Base-by-base conservation (phyloP, 148 eudicot species). In the Tetragonia tetragonoides region DNA sequence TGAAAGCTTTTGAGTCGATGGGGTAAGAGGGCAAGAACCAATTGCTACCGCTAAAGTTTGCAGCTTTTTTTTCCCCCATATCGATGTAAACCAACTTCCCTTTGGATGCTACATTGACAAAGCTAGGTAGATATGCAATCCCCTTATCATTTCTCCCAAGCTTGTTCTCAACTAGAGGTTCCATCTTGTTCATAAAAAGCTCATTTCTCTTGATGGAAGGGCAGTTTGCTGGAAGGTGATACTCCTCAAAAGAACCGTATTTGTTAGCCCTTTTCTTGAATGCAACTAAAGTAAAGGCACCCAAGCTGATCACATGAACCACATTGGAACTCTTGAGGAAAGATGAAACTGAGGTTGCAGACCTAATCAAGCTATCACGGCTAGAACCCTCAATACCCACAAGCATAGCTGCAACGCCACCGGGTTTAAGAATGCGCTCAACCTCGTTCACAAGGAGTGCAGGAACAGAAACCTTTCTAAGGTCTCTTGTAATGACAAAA, bases 371-470 rank as follows among this genome's bases (percentile, higher is more conserved):
- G 54, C 89, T 84, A 66, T 86, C 88, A 2, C 87, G 81, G 76
- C 87, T 79, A 21, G 87, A 84, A 72, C 76, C 71, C 15, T 73
- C 81, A 9, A 68, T 70, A 7, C 88, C 87, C 15, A 91, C 87
- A 51, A 92, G 86, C 83, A 94, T 75, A 44, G 93, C 98, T 21
- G 92, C 97, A 7, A 83, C 73, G 20, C 97, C 98, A 49, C 91
- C 93, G 0, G 98, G 91, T 21, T 88, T 87, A 24, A 94, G 84
- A 72, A 94, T 81, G 18, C 98, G 94, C 84, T 94, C 98, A 14
- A 94, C 85, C 85, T 94, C 98, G 56, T 70, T 78, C 70, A 91
- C 90, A 34, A 92, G 88, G 51, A 94, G 88, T 6, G 93, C 90
- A 1, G 98, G 98, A 38, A 92, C 86, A 3, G 91, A 85, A 42